These are phyloP conservation scores for Alternaria tenuissima DNA, from an alignment of 2,329 filamentous ascomycete species.

Conservation along the genomic window DNA sequence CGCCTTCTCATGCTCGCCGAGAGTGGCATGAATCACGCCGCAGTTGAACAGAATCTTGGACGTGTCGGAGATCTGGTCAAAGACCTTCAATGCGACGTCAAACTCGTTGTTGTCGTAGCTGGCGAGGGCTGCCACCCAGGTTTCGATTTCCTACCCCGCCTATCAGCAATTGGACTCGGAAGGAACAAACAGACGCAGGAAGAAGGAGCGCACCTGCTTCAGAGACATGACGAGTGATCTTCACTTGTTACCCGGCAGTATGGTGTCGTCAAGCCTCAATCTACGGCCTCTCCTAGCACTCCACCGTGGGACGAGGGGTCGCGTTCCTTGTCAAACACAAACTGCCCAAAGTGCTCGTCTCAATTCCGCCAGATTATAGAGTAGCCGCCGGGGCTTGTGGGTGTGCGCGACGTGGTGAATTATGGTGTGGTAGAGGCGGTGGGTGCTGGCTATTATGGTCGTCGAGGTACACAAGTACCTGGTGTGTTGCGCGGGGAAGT, in stretches of 20 bases:
- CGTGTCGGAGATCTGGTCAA: constrained; percentile 88
- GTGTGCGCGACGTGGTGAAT: constrained; percentile 25
- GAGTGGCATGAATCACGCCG: constrained; percentile 94
- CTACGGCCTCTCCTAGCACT: constrained; percentile 32
- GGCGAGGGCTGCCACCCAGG: constrained; percentile 90
- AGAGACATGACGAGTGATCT: constrained; percentile 57
- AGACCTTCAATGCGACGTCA: constrained; percentile 83
- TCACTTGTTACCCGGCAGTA: constrained; percentile 51
- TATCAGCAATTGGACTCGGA: constrained; percentile 38
- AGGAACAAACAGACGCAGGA: constrained; percentile 14
- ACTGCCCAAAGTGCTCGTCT: constrained; percentile 24
- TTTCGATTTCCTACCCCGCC: constrained; percentile 86
- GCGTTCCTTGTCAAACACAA: constrained; percentile 32
- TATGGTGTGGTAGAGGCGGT: constrained; percentile 19
- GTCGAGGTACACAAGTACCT: constrained; percentile 17
- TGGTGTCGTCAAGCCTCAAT: constrained; percentile 51
- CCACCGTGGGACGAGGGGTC: constrained; percentile 32
- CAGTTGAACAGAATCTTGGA: constrained; percentile 99
- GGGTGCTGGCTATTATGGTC: constrained; percentile 25
- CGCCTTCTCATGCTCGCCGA: constrained; percentile 94
- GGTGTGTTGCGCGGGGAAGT: constrained; percentile 12
- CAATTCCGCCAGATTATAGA: constrained; percentile 20
- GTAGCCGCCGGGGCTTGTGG: constrained; percentile 45
- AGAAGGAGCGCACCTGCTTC: constrained; percentile 53
- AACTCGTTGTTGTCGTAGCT: constrained; percentile 98